phyloP scores from a whole-genome alignment of 2,329 filamentous ascomycete species.

The Dendrostoma leiphaemia region DNA sequence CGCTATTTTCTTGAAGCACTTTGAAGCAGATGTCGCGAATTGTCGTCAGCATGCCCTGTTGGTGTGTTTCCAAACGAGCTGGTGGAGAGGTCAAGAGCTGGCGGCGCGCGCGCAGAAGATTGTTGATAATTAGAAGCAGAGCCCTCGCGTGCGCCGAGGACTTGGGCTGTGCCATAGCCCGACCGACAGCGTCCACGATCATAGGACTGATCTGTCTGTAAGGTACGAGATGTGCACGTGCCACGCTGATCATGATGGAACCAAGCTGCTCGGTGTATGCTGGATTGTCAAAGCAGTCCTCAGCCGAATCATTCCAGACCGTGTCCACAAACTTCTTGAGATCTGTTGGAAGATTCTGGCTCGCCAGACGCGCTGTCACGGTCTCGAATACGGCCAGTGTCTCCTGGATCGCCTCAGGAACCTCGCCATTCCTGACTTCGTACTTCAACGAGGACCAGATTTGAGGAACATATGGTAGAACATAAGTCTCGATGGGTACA shows the following conservation, averaged over 20 bases:
- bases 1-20: constrained; percentile 32
- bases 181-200: constrained; percentile 46
- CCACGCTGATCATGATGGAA: constrained; percentile 16
- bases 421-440: constrained; percentile 60
- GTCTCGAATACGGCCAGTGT: constrained; percentile 54
- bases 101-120: constrained; percentile 35
- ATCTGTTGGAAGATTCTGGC: constrained; percentile 25
- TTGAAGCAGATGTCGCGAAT: constrained; percentile 43
- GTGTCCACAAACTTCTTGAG: constrained; percentile 45
- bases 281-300: constrained; percentile 48
- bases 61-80: neutral
- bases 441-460: constrained; percentile 63
- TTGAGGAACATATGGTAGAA: constrained; percentile 47
- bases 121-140: constrained; percentile 49
- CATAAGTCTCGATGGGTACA: constrained; percentile 40
- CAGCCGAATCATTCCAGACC: constrained; percentile 51
- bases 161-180: constrained; percentile 49
- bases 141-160: constrained; percentile 50
- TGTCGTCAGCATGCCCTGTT: constrained; percentile 26
- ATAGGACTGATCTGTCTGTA: constrained; percentile 47
- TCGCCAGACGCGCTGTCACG: constrained; percentile 37
- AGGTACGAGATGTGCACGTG: constrained; percentile 41
- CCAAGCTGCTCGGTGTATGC: constrained; percentile 49
- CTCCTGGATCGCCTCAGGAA: constrained; percentile 54
- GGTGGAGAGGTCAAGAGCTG: constrained; percentile 8